These are phyloP conservation scores for Geotrichum europaeum DNA, from an alignment of 1,139 yeast genomes.

Conservation along the genomic window DNA sequence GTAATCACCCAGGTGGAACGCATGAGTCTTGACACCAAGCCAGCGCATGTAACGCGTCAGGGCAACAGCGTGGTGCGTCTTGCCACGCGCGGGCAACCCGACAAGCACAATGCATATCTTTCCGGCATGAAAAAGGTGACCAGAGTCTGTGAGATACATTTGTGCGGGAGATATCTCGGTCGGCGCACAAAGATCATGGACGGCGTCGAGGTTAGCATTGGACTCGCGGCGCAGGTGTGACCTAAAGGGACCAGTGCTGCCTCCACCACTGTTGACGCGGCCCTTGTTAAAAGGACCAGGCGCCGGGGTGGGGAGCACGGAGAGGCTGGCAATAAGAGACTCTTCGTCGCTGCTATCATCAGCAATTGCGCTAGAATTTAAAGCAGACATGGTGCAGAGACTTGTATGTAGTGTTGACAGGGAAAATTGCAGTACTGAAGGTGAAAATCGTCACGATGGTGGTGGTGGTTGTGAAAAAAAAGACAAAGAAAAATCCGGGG, in stretches of 20 bases:
- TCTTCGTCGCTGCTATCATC: too few relatives aligned
- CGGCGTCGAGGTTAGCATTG: constrained; percentile 24
- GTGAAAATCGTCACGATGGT: too few relatives aligned
- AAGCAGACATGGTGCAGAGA: too few relatives aligned
- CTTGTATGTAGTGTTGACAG: too few relatives aligned
- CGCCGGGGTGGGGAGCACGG: constrained; percentile 5
- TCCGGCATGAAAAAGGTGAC: constrained; percentile 91
- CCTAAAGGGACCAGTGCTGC: constrained; percentile 12
- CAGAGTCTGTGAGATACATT: constrained; percentile 82
- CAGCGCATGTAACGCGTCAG: constrained; percentile 87
- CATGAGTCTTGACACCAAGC: constrained; percentile 86
- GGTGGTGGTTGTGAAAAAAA: too few relatives aligned
- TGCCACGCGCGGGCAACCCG: constrained; percentile 95
- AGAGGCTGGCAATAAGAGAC: too few relatives aligned
- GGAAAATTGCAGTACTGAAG: too few relatives aligned
- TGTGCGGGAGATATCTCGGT: constrained; percentile 60
- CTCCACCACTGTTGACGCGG: too few relatives aligned
- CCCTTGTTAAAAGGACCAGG: constrained; percentile 16
- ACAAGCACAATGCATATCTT: constrained; percentile 82
- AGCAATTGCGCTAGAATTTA: too few relatives aligned
- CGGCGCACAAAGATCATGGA: constrained; percentile 31
- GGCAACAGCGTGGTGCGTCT: constrained; percentile 87
- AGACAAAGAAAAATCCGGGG: too few relatives aligned
- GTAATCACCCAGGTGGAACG: constrained; percentile 90
- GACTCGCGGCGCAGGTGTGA: too few relatives aligned